Percentiles rank a stretch among this genome's conserved stretches.
Evolutionary conservation across 768 basidiomycete species (phyloP).

Genomic region (Hygrophoropsis aurantiaca): DNA sequence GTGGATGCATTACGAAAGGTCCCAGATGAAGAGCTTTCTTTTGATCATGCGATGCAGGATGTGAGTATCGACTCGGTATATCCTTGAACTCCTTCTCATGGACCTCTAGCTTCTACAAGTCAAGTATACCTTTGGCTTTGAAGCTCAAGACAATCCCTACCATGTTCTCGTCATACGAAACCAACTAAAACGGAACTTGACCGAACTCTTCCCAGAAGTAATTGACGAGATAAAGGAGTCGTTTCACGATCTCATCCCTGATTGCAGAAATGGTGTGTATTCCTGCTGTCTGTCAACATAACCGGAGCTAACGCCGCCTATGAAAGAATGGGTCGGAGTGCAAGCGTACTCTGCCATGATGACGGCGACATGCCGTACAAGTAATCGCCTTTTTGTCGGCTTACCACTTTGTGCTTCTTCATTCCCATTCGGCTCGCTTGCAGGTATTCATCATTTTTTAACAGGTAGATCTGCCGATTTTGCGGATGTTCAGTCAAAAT

Average conservation of each 20-base stretch:
- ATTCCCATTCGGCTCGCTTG: constrained; percentile 1
- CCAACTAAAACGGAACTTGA: constrained; percentile 35
- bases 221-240: constrained; percentile 32
- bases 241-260: constrained; percentile 29
- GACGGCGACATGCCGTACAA: constrained; percentile 34
- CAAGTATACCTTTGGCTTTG: constrained; percentile 36
- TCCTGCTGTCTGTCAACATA: constrained; percentile 4
- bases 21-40: constrained; percentile 47
- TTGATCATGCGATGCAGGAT: constrained; percentile 37
- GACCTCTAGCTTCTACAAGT: constrained; percentile 33
- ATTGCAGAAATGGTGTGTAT: constrained; percentile 15
- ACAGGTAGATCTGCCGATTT: constrained; percentile 38
- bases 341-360: constrained; percentile 26
- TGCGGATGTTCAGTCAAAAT: constrained; percentile 30
- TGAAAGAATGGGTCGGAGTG: constrained; percentile 30
- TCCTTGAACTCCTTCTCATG: constrained; percentile 9
- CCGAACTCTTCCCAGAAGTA: constrained; percentile 30
- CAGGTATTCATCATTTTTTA: constrained; percentile 8
- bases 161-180: constrained; percentile 33
- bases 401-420: constrained; percentile 32
- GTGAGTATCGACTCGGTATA: constrained; percentile 25
- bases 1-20: constrained; percentile 52
- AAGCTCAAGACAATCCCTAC: constrained; percentile 32
- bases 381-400: constrained; percentile 43
- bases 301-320: constrained; percentile 6